Evolutionary conservation across 148 eudicot species (phyloP), one percentile per base, ranked within the genome.

Genomic region (Silene uniflora): DNA sequence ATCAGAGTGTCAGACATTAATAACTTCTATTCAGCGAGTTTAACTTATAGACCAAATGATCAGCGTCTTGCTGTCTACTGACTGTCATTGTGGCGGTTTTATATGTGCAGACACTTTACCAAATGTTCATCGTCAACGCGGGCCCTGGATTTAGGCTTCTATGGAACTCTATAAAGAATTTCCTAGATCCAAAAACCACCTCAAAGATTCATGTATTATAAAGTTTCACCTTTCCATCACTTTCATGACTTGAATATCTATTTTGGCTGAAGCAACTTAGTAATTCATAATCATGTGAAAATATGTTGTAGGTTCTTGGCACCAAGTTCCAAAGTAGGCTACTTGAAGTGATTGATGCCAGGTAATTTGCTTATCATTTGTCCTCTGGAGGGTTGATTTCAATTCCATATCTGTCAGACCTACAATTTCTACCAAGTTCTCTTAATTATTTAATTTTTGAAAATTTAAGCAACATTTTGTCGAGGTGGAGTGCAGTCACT

Each of bases 101-200:
- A 1, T 76, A 79, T 83, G 42, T 80, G 83, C 87, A 94, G 98
- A 91, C 96, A 67, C 90, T 94, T 66, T 84, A 82, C 84, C 97
- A 90, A 76, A 94, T 94, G 98, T 91, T 85, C 75, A 94, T 94
- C 73, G 94, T 94, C 79, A 91, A 94, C 74, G 98, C 98, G 77
- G 97, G 98, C 68, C 89, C 97, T 63, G 98, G 97, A 32, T 94
- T 94, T 70, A 91, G 93, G 88, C 92, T 94, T 74, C 80, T 94
- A 76, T 94, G 97, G 98, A 94, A 82, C 85, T 86, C 96, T 62
- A 86, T 94, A 10, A 94, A 92, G 80, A 75, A 88, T 56, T 94
- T 94, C 81, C 87, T 94, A 39, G 97, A 94, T 81, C 96, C 98
- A 55, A 94, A 77, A 84, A 94, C 98, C 67, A 90, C 96, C 70